These are phyloP conservation scores for Candida takata DNA, from an alignment of 805 yeast species.

Conservation along the genomic window DNA sequence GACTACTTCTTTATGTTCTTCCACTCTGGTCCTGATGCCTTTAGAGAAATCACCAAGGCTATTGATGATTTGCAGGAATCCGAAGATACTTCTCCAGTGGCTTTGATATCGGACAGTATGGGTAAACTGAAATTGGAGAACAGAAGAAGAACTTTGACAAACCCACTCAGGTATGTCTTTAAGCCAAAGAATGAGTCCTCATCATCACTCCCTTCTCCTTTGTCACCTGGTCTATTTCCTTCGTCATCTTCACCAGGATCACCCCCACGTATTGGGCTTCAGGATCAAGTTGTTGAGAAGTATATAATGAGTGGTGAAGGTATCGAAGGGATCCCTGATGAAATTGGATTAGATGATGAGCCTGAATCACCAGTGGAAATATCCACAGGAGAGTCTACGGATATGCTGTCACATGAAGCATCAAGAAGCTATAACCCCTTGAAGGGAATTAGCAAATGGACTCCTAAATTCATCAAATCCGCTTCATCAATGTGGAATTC, in stretches of 20 bases:
- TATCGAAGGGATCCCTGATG: neutral
- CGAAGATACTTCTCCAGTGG: neutral
- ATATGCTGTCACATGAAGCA: neutral
- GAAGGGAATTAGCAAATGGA: conserved; percentile 12
- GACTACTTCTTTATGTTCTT: conserved; percentile 68
- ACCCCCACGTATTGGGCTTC: too few species aligned
- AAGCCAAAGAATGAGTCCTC: conserved; percentile 3
- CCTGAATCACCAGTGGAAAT: conserved; percentile 2
- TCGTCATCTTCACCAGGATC: too few species aligned
- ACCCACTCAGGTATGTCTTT: neutral
- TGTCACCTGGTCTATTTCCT: too few species aligned
- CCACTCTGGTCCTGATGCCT: conserved; percentile 39
- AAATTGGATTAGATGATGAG: conserved; percentile 6
- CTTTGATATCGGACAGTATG: conserved; percentile 6
- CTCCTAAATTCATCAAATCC: conserved; percentile 20
- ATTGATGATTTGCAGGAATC: conserved; percentile 19
- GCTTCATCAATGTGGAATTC: conserved; percentile 47
- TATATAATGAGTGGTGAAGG: too few species aligned
- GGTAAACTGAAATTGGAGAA: conserved; percentile 1
- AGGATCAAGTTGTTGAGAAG: too few species aligned
- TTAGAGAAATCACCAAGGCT: conserved; percentile 32
- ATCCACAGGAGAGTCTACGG: neutral
- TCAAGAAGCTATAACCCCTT: neutral
- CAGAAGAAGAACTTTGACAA: conserved; percentile 3
- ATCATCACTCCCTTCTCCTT: neutral